Percentiles rank a stretch among this genome's conserved stretches.
Evolutionary conservation across 192 early-diverging fungal species (phyloP).

Genomic region (Dissophora globulifera): DNA sequence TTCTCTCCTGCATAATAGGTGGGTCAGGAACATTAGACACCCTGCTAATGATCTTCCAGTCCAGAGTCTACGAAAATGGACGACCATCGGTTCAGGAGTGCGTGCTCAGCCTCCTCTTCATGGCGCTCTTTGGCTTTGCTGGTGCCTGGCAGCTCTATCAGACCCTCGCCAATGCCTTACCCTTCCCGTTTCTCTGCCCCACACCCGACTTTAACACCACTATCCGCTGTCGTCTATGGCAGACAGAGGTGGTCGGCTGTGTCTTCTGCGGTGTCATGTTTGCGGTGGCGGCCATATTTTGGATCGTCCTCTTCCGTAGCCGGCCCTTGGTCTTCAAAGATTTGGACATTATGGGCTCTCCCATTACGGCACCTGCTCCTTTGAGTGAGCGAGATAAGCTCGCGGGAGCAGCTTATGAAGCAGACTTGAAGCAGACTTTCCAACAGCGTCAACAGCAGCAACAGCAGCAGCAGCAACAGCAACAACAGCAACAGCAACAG

Average conservation of each 20-base stretch:
- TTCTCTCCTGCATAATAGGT: conserved; percentile 8
- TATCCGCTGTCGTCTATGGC: conserved; percentile 41
- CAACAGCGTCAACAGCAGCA: conserved; percentile 19
- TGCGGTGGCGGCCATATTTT: conserved; percentile 11
- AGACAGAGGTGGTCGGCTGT: conserved; percentile 28
- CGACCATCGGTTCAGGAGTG: conserved; percentile 44
- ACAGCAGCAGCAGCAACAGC: neutral
- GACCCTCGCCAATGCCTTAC: conserved; percentile 13
- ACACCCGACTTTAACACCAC: conserved; percentile 12
- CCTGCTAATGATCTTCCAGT: conserved; percentile 38
- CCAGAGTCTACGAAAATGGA: conserved; percentile 43
- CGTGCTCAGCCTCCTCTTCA: conserved; percentile 21
- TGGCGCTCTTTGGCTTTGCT: conserved; percentile 19
- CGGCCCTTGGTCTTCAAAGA: conserved; percentile 40
- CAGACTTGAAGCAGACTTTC: conserved; percentile 13
- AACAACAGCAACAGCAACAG: neutral
- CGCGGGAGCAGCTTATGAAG: conserved; percentile 23
- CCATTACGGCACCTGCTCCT: neutral
- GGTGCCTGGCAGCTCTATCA: conserved; percentile 44
- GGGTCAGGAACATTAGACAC: conserved; percentile 26
- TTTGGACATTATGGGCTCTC: conserved; percentile 9
- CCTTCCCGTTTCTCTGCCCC: conserved; percentile 24
- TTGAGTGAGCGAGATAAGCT: conserved; percentile 17
- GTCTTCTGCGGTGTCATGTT: conserved; percentile 22
- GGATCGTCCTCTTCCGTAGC: conserved; percentile 28